Conservation (phyloP, 2,329 filamentous ascomycete genomes). For the Botrytis medusae region DNA sequence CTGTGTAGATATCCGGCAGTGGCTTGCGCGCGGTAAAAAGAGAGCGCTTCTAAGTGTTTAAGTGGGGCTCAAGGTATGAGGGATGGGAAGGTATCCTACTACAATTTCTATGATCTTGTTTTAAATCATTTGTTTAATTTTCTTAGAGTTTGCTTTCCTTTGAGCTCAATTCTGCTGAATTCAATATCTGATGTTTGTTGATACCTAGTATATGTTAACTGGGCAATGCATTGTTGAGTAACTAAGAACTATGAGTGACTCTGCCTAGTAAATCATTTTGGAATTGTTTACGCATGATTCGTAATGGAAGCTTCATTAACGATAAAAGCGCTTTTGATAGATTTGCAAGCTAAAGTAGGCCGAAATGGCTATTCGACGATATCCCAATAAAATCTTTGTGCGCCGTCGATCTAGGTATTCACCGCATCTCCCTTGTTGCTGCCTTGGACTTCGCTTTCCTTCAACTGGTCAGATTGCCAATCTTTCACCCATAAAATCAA, state of each 20-base stretch:
- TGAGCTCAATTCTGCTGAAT: too few species aligned
- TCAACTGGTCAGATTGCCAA: neutral
- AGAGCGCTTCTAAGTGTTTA: neutral
- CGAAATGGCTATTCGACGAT: neutral
- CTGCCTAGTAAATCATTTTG: neutral
- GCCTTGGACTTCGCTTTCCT: neutral
- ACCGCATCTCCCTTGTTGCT: neutral
- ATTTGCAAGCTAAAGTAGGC: neutral
- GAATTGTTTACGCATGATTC: neutral
- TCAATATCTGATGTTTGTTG: too few species aligned
- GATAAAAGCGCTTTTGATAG: neutral
- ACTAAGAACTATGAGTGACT: neutral
- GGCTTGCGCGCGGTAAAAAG: neutral
- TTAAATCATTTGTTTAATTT: too few species aligned
- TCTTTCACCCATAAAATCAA: neutral
- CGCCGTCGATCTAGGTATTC: neutral
- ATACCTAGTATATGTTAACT: too few species aligned
- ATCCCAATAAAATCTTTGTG: fast-evolving
- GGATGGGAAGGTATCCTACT: too few species aligned
- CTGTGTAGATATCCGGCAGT: neutral
- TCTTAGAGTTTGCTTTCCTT: too few species aligned
- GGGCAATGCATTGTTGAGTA: too few species aligned
- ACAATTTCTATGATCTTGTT: too few species aligned
- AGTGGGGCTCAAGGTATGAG: neutral
- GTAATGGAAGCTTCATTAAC: neutral